phyloP scores from a whole-genome alignment of 257 asterid genomes.

The Solanum verrucosum region DNA sequence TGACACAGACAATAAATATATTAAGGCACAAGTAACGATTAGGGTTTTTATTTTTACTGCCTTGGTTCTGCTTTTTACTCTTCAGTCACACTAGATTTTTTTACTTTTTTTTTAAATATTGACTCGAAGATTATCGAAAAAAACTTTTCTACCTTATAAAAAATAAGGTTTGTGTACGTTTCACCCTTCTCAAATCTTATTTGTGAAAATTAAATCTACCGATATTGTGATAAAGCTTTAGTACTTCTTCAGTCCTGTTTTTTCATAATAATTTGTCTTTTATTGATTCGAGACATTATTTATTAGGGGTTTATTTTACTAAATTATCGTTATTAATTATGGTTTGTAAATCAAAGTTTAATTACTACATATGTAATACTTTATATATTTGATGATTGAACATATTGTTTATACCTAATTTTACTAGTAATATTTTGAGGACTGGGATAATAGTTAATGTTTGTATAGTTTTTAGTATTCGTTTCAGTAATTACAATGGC shows the following conservation, averaged over 20 bases:
- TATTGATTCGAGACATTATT: background rate
- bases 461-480: background rate
- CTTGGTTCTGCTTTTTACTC: background rate
- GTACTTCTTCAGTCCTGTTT: background rate
- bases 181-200: too few relatives aligned
- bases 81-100: background rate
- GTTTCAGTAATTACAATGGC: background rate
- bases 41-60: slow-evolving; percentile 13
- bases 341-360: background rate
- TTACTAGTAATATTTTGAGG: background rate
- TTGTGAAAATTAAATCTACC: background rate
- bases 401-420: background rate
- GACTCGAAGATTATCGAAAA: too few relatives aligned
- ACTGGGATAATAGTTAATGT: background rate
- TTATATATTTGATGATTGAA: background rate
- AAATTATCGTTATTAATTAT: background rate
- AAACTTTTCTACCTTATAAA: too few relatives aligned
- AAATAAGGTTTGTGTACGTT: background rate
- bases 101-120: too few relatives aligned
- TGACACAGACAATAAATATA: slow-evolving; percentile 14
- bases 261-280: background rate
- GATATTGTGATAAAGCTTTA: background rate
- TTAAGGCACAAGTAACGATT: slow-evolving; percentile 22
- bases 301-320: background rate
- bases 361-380: background rate